Evolutionary conservation across 1,139 yeast genomes (phyloP), one percentile per base, ranked within the genome.

Genomic region (Casaregolazyma lundiana): DNA sequence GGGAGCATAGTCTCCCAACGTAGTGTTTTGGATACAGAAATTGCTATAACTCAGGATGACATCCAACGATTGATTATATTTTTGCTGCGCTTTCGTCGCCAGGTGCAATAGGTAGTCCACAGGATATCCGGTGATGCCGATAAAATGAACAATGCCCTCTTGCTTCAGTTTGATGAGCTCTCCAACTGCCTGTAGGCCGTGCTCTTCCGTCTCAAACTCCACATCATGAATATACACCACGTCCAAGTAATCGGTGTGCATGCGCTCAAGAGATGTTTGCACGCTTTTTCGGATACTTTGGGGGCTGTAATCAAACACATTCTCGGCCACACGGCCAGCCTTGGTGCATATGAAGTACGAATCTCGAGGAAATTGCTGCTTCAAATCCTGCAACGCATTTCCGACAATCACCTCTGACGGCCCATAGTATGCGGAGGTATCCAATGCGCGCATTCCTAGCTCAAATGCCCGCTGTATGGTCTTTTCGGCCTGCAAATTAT

Each of bases 391-490:
- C 52, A 90, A 67, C 0, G 90, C 92, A 7, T 70, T 54, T 0
- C 97, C 97, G 3, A 87, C 64, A 20, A 89, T 61, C 29, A 68
- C 73, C 60, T 90, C 97, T 3, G 95, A 85, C 0, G 89, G 89
- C 0, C 97, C 97, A 61, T 90, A 90, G 65, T 87, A 90, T 2
- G 97, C 96, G 0, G 96, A 84, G 0, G 96, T 88, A 61, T 92
- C 97, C 37, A 90, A 70, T 1, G 95, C 94, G 44, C 76, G 75
- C 50, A 87, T 70, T 0, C 96, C 97, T 20, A 71, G 63, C 18
- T 70, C 67, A 57, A 88, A 82, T 0, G 92, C 95, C 16, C 65
- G 60, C 41, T 68, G 64, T 20, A 90, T 60, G 46, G 90, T 76
- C 0, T 75, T 78, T 3, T 68, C 69, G 9, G 81, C 73, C 1